Evolutionary conservation across 495 filamentous ascomycete species (phyloP).

Genomic region (Tuber calosporum): DNA sequence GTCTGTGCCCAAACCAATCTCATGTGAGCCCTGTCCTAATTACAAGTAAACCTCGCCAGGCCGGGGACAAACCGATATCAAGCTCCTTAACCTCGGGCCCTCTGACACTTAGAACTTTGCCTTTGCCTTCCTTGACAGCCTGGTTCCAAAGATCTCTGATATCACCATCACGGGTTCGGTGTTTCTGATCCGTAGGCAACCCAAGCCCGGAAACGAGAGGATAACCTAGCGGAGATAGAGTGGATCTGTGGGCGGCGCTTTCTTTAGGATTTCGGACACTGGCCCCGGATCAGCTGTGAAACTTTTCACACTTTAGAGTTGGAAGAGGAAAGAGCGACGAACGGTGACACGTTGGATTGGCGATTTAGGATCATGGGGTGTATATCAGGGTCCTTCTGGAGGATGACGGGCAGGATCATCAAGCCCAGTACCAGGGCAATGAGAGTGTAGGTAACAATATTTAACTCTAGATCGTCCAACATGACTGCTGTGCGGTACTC

Average conservation of each 20-base stretch:
- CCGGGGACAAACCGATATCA: conserved; percentile 41
- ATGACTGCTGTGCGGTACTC: conserved; percentile 14
- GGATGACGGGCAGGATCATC: conserved; percentile 57
- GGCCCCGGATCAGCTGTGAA: conserved; percentile 7
- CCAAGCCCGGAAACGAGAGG: conserved; percentile 74
- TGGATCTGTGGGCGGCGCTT: conserved; percentile 71
- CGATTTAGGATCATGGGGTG: conserved; percentile 85
- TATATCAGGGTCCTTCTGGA: conserved; percentile 67
- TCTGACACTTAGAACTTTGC: conserved; percentile 71
- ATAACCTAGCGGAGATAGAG: conserved; percentile 74
- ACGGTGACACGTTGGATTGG: conserved; percentile 64
- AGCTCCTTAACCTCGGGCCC: conserved; percentile 70
- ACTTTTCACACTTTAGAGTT: background rate
- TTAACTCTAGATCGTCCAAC: conserved; percentile 37
- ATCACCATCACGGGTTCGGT: conserved; percentile 74
- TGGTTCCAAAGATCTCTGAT: conserved; percentile 86
- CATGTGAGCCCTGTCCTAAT: background rate
- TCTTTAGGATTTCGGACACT: conserved; percentile 72
- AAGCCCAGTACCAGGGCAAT: conserved; percentile 53
- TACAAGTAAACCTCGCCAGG: background rate
- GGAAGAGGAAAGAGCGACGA: background rate
- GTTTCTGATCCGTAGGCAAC: conserved; percentile 73
- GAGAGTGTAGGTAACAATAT: conserved; percentile 47
- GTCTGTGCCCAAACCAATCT: conserved; percentile 41
- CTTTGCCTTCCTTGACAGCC: conserved; percentile 55